Evolutionary conservation across 106 monocot species (phyloP), one percentile per base, ranked within the genome.

Genomic region (Allium sativum): DNA sequence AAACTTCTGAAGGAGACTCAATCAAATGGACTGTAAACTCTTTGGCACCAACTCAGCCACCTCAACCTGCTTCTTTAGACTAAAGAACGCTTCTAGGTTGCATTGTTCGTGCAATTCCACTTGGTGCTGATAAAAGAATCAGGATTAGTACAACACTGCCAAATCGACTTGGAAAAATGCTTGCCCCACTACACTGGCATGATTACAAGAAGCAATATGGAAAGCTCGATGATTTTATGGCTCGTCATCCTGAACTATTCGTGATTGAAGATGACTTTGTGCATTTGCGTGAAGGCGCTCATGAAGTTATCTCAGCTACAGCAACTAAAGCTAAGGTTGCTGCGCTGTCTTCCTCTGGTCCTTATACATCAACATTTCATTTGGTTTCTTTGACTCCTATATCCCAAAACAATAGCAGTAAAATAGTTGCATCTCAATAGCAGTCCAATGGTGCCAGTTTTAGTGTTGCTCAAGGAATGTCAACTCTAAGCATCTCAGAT

Each of bases 141-240:
- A 88, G 74, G 66, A 98, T 98, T 48, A 85, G 88, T 57, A 79
- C 85, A 10, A 98, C 87, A 92, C 72, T 98, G 21, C 87, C 85
- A 64, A 98, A 98, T 64, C 84, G 98, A 68, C 78, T 98, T 62
- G 88, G 67, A 3, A 98, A 85, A 74, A 92, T 98, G 92, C 82
- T 98, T 74, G 76, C 88, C 44, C 98, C 98, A 58, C 88, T 98
- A 69, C 84, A 82, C 16, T 98, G 98, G 98, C 82, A 92, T 81
- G 98, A 98, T 70, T 98, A 98, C 67, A 84, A 76, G 78, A 83
- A 85, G 56, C 74, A 76, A 18, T 85, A 92, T 79, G 98, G 98
- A 31, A 85, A 92, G 65, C 87, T 98, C 65, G 88, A 88, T 65
- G 98, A 98, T 40, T 98, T 92, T 75, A 82, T 98, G 18, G 65